Conservation (phyloP, 2,329 filamentous ascomycete genomes). For the Epichloe baconii region DNA sequence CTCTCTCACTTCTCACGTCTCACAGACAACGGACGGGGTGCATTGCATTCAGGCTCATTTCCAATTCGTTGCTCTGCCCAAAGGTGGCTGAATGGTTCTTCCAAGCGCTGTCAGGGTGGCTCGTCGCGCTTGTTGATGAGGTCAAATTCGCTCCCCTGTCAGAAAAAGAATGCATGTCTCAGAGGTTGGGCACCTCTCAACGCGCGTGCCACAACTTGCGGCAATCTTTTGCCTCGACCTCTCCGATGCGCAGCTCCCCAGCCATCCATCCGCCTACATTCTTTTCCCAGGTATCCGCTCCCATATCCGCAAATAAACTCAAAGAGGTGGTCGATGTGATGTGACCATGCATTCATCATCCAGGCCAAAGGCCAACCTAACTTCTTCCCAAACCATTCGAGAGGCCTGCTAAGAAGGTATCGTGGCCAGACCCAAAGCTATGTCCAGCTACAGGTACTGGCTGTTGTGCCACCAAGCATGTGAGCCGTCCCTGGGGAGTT, state of each 20-base stretch:
- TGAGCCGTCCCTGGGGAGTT: neutral
- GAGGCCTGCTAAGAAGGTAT: neutral
- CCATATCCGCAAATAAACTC: neutral
- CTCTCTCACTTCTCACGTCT: neutral
- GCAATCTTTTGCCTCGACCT: neutral
- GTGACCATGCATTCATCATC: neutral
- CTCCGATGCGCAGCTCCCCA: neutral
- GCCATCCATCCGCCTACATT: neutral
- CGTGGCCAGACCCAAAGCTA: neutral
- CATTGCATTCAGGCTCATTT: neutral
- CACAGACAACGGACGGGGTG: neutral
- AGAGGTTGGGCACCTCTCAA: neutral
- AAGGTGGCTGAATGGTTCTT: neutral
- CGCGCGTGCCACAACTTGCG: neutral
- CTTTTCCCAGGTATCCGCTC: neutral
- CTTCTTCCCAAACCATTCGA: neutral
- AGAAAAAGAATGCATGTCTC: neutral
- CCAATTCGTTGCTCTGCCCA: neutral
- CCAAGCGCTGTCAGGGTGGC: slow-evolving; percentile 3
- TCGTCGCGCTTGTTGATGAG: slow-evolving; percentile 1
- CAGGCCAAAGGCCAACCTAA: neutral
- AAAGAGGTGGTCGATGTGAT: neutral
- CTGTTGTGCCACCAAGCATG: slow-evolving; percentile 1
- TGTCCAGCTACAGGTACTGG: slow-evolving; percentile 1
- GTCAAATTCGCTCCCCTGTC: neutral